Evolutionary conservation across 2,329 filamentous ascomycete species (phyloP), one percentile per base, ranked within the genome.

Genomic region (Monosporascus sp.): DNA sequence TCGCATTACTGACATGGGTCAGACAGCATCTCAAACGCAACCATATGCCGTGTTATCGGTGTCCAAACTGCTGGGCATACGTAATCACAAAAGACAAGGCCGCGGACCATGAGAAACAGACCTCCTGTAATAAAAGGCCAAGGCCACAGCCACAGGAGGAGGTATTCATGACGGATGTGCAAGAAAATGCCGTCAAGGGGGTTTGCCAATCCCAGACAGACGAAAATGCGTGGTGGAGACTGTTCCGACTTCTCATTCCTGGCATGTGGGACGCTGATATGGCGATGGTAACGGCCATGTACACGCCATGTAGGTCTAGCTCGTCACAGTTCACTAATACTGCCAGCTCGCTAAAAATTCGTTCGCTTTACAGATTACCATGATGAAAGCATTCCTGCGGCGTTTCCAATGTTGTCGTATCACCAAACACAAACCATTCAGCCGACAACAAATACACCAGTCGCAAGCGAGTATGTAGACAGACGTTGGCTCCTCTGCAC

Each of bases 21-120:
- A 57, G 55, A 22, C 52, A 57, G n/a, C 55, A 57, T 43, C 24
- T 57, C 37, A 51, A 9, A 14, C 52, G 52, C 9, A 41, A 44
- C 14, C 55, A 54, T 20, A 51, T 49, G 49, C 24, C 40, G 9
- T 50, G 49, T 2, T 38, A 18, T 20, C 52, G 55, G 17, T 57
- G 55, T 37, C 41, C 44, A 17, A 38, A 52, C 6, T 57, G 55
- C 20, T 55, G 55, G 55, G 22, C 26, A 9, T 52, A 46, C 2
- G 52, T 57, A 20, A 52, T 55, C 20, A 47, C 46, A 3, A 43
- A 18, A 24, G 18, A 26, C 7, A 40, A 51, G 20, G 35, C 17
- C 2, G 5, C 14, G 9, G 37, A 54, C 4, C 55, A 57, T 20
- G 45, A 46, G 18, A 15, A 48, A 3, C 46, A 47, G 2, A 18